Base-by-base conservation (phyloP, 345 rosid species). In the Gynandropsis gynandra region DNA sequence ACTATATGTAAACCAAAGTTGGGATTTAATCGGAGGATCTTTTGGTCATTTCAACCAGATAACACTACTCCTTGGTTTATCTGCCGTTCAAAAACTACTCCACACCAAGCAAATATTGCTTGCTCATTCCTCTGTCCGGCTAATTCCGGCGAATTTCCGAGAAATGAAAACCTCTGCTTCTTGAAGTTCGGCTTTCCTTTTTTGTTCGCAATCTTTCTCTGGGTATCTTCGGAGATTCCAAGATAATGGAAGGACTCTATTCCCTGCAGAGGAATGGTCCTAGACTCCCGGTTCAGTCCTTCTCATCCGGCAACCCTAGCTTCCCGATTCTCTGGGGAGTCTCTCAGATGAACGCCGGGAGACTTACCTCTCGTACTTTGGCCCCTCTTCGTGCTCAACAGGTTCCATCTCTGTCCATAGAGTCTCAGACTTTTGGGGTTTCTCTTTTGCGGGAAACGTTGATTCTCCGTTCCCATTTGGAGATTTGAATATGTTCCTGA, bases 331-430 rank as follows among this genome's bases (percentile, higher is more conserved):
- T 34, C 40, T 54, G 56, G 13, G 47, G 69, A 0, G 10, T 54
- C 31, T 67, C 71, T 13, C 7, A 55, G 10, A 42, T 68, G 68
- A 58, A 59, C 57, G 43, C 38, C 4, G 61, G 34, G 15, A 54
- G 58, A 41, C 63, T 43, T 10, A 53, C 16, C 48, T 61, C 42
- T 41, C 9, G 62, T 46, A 57, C 64, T 47, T 48, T 67, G 38
- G 14, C 69, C 24, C 66, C 71, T 47, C 56, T 77, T 52, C 80
- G 72, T 49, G 83, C 81, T 65, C 81, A 77, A 37, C 69, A 75
- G 81, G 89, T 73, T 37, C 19, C 6, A 10, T 45, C 18, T 15
- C 41, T 16, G 17, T 50, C 45, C 49, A 44, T 1, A 52, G 51
- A 33, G 5, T 21, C 33, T 14, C 18, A 56, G 42, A 8, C 15